These are phyloP conservation scores for Pugionium cornutum DNA, from an alignment of 345 rosid genomes.

Conservation along the genomic window DNA sequence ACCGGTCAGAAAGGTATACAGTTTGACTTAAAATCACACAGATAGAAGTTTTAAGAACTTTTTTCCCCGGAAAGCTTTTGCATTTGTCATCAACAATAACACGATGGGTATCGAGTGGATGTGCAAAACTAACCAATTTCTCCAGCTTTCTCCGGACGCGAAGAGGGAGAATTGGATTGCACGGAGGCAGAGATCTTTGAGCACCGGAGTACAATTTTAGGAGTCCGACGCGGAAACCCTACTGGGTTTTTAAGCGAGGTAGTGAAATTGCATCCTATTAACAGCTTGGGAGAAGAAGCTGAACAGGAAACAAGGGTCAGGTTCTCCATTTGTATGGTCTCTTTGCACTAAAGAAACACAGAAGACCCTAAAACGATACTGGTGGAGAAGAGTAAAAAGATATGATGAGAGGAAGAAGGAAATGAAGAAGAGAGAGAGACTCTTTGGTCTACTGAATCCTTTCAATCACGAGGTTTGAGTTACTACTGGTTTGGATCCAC, in stretches of 20 bases:
- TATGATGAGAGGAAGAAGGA: neutral
- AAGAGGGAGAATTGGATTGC: constrained; percentile 11
- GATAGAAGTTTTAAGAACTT: neutral
- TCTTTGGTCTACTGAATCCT: constrained; percentile 27
- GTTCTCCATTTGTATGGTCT: constrained; percentile 32
- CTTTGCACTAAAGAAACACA: neutral
- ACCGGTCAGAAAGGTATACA: neutral
- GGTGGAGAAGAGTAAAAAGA: constrained; percentile 25
- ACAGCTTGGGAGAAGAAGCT: constrained; percentile 46
- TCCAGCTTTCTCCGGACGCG: constrained; percentile 20
- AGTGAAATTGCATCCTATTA: constrained; percentile 39
- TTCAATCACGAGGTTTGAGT: constrained; percentile 28
- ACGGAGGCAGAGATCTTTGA: constrained; percentile 43
- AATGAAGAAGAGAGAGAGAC: constrained; percentile 7
- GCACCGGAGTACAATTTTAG: constrained; percentile 38
- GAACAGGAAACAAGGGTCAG: constrained; percentile 34
- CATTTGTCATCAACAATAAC: constrained; percentile 3
- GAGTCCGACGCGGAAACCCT: constrained; percentile 36
- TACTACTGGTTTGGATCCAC: constrained; percentile 12
- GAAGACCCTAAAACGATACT: constrained; percentile 15
- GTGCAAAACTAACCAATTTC: constrained; percentile 24
- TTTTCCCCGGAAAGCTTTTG: neutral
- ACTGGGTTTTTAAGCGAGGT: constrained; percentile 40
- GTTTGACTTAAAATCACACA: neutral
- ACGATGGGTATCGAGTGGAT: constrained; percentile 5